Base-by-base conservation (phyloP, 169 alveolate genomes). In the Plasmodium coatneyi region DNA sequence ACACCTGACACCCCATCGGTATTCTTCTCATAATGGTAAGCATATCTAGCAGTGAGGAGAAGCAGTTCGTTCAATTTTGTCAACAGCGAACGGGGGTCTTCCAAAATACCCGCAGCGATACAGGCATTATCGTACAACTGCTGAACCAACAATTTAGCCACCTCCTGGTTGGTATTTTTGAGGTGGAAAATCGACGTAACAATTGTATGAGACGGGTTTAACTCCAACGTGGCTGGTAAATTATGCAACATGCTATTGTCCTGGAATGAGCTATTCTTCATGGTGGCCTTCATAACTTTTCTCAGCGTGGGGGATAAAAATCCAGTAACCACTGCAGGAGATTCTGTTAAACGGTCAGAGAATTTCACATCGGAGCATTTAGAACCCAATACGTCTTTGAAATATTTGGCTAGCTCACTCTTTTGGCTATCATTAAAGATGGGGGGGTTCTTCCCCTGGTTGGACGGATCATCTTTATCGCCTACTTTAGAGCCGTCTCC, bases 91-190 rank as follows among this genome's bases (percentile, higher is more conserved):
- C 98, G 95, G 9, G 99, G 99, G 66, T 97, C 99, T 74, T 97
- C 99, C 89, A 97, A 96, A 52, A 97, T 96, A 34, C 99, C 99
- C 9, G 99, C 99, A 5, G 99, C 99, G 52, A 97, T 96, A 86
- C 98, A 95, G 9, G 99, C 99, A 91, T 97, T 97, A 96, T 97
- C 99, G 78, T 93, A 97, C 12, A 97, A 96, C 95, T 97, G 98
- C 22, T 92, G 95, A 5, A 93, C 96, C 43, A 95, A 92, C 14
- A 96, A 96, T 95, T 96, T 95, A 4, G 98, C 97, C 32, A 97
- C 97, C 19, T 95, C 97, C 6, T 96, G 84, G 72, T 96, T 96
- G 16, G 93, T 71, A 71, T 92, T 91, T 86, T 95, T 96, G 43
- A 96, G 83, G 81, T 96, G 97, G 83, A 91, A 95, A 41, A 97